Evolutionary conservation across 2,329 filamentous ascomycete species (phyloP).

Genomic region (Fusarium palustre): DNA sequence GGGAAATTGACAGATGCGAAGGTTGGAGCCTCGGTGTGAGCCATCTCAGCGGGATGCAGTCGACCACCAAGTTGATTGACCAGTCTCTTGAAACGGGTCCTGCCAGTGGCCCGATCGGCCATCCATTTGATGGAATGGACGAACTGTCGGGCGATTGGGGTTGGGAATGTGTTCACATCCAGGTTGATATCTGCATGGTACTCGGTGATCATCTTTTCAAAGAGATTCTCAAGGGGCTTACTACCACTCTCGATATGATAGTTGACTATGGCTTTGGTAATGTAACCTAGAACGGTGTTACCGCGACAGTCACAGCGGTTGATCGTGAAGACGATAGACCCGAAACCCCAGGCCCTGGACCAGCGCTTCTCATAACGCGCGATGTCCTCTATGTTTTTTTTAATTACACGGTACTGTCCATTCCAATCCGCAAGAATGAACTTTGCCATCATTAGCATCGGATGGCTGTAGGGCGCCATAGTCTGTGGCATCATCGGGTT

Average conservation of each 20-base stretch:
- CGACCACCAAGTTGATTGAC: background rate
- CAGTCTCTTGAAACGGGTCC: background rate
- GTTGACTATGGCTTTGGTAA: background rate
- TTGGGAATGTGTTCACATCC: background rate
- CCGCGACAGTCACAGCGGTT: background rate
- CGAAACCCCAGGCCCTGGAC: background rate
- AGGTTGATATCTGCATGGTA: conserved; percentile 8
- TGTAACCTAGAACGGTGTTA: background rate
- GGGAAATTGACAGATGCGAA: background rate
- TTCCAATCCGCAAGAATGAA: conserved; percentile 1
- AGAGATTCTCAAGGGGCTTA: background rate
- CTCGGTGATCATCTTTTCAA: background rate
- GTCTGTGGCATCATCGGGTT: conserved; percentile 14
- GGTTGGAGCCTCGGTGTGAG: background rate
- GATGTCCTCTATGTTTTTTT: background rate
- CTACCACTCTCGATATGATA: background rate
- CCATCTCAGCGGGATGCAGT: conserved; percentile 7
- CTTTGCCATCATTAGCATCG: background rate
- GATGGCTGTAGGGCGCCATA: background rate
- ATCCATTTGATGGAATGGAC: conserved; percentile 5
- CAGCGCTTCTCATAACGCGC: background rate
- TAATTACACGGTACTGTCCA: background rate
- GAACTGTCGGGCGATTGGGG: background rate
- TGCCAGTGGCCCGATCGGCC: background rate
- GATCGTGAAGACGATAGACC: background rate